A percentile compares a stretch with the other conserved stretches of the same genome.
Evolutionary conservation across 2,329 filamentous ascomycete species (phyloP).

Genomic region (Trichoderma atrobrunneum): DNA sequence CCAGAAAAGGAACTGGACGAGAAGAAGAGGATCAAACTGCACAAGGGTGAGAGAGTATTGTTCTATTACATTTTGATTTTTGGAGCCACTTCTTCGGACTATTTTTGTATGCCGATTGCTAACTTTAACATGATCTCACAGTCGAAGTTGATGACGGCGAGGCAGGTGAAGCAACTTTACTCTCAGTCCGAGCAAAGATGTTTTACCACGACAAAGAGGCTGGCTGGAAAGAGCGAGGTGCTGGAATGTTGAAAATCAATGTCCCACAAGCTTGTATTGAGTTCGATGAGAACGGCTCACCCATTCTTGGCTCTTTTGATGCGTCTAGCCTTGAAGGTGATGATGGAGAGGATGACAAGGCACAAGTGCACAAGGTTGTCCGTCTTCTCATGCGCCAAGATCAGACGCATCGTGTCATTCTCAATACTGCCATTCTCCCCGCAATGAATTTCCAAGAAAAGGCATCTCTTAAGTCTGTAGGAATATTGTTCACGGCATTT

Average conservation of each 20-base stretch:
- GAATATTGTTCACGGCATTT: slow-evolving; percentile 64
- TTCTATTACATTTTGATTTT: background rate
- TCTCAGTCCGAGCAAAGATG: slow-evolving; percentile 77
- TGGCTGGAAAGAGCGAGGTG: slow-evolving; percentile 87
- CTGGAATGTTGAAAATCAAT: slow-evolving; percentile 82
- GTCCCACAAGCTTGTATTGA: slow-evolving; percentile 58
- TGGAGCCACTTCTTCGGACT: background rate
- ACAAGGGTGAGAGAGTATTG: slow-evolving; percentile 59
- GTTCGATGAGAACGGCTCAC: slow-evolving; percentile 50
- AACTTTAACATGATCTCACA: slow-evolving; percentile 38
- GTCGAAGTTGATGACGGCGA: slow-evolving; percentile 80
- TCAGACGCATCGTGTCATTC: slow-evolving; percentile 78
- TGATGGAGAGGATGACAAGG: slow-evolving; percentile 26
- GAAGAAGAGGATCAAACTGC: slow-evolving; percentile 63
- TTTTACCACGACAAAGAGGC: slow-evolving; percentile 71
- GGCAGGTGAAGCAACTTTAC: slow-evolving; percentile 72
- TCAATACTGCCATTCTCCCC: slow-evolving; percentile 80
- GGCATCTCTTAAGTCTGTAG: slow-evolving; percentile 67
- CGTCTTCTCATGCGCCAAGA: slow-evolving; percentile 90
- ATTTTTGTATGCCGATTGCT: background rate
- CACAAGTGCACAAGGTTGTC: slow-evolving; percentile 46
- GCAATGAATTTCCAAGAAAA: slow-evolving; percentile 78
- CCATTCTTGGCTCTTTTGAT: slow-evolving; percentile 55
- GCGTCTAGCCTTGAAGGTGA: slow-evolving; percentile 46
- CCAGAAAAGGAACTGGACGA: slow-evolving; percentile 58